Evolutionary conservation across 176 grass and related monocot species (phyloP).

Genomic region (Aegilops sharonensis): DNA sequence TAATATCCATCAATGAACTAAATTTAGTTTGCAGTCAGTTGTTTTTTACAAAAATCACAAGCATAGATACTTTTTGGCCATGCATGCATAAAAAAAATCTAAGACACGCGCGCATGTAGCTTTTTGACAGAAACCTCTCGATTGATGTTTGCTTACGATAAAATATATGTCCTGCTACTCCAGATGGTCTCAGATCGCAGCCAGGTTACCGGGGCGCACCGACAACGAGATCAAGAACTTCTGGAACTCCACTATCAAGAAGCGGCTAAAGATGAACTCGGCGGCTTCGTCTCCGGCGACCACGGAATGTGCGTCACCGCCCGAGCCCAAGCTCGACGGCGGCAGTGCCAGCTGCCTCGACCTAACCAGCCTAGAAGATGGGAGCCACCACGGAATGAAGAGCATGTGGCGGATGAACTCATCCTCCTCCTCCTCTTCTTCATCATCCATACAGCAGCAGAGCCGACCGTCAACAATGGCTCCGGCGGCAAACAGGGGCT

Average conservation of each 20-base stretch:
- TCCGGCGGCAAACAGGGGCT: slow-evolving; percentile 19
- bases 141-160: slow-evolving; percentile 37
- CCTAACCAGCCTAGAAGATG: slow-evolving; percentile 30
- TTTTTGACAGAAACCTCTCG: slow-evolving; percentile 18
- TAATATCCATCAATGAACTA: neutral
- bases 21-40: neutral
- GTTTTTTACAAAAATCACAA: neutral
- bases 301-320: slow-evolving; percentile 34
- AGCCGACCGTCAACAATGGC: neutral
- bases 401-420: slow-evolving; percentile 61
- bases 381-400: slow-evolving; percentile 19
- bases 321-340: slow-evolving; percentile 46
- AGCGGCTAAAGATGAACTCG: slow-evolving; percentile 65
- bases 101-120: neutral
- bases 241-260: slow-evolving; percentile 99
- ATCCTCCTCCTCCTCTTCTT: slow-evolving; percentile 51
- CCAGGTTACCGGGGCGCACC: slow-evolving; percentile 82
- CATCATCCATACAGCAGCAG: slow-evolving; percentile 43
- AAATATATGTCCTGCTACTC: slow-evolving; percentile 32
- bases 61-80: neutral
- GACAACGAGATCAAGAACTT: slow-evolving; percentile 99
- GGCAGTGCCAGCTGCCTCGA: slow-evolving; percentile 26
- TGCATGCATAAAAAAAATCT: neutral
- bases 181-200: slow-evolving; percentile 98
- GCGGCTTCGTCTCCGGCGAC: slow-evolving; percentile 31